Conservation (phyloP, 208 protist species). For the Crithidia sp. region DNA sequence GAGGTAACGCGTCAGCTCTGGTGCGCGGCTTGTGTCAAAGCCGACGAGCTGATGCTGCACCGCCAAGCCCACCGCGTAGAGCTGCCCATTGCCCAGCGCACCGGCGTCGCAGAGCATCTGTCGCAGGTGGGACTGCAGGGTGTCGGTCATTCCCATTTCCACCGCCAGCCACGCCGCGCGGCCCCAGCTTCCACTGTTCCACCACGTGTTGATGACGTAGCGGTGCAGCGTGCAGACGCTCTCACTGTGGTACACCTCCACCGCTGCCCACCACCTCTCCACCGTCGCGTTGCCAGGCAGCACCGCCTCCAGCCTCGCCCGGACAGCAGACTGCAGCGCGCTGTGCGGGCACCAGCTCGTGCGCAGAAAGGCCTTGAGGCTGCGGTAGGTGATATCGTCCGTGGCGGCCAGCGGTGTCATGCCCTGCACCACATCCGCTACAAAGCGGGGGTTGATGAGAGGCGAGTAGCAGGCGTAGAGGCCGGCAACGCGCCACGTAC, state of each 20-base stretch:
- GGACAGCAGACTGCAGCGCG: constrained; percentile 49
- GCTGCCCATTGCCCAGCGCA: constrained; percentile 41
- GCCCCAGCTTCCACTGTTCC: constrained; percentile 38
- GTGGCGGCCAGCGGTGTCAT: constrained; percentile 37
- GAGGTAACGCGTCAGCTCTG: constrained; percentile 55
- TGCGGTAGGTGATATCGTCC: constrained; percentile 43
- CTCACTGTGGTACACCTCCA: constrained; percentile 56
- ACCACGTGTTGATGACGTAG: constrained; percentile 46
- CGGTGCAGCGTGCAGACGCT: constrained; percentile 48
- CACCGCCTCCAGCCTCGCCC: constrained; percentile 36
- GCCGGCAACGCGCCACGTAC: constrained; percentile 64
- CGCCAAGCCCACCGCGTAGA: constrained; percentile 66
- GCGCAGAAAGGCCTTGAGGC: constrained; percentile 56
- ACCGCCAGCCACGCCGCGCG: constrained; percentile 76
- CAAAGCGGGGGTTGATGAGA: constrained; percentile 59
- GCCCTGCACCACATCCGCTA: constrained; percentile 44
- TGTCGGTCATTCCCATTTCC: constrained; percentile 50
- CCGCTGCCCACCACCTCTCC: constrained; percentile 53
- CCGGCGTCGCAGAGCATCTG: constrained; percentile 32
- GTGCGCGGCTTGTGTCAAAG: constrained; percentile 43
- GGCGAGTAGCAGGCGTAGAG: constrained; percentile 77
- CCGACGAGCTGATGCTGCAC: constrained; percentile 71
- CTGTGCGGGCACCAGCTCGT: constrained; percentile 52
- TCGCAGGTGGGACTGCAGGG: constrained; percentile 57
- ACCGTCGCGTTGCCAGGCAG: constrained; percentile 55